Conservation (phyloP, 345 rosid species). For the Citrus australasica region DNA sequence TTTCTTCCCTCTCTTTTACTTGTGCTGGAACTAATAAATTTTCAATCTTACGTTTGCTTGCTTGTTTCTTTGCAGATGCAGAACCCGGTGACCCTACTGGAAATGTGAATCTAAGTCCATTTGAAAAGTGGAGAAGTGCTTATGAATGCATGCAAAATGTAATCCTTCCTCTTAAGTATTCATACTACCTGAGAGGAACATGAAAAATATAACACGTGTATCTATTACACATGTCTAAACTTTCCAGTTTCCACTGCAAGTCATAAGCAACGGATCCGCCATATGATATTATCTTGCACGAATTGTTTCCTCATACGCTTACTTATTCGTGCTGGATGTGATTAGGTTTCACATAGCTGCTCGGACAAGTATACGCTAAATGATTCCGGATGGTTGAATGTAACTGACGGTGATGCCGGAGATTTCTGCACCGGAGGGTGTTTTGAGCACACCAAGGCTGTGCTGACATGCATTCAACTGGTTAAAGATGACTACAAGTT, state of each 20-base stretch:
- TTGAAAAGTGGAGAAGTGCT: constrained; percentile 26
- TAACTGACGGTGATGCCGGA: constrained; percentile 6
- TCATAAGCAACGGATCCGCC: too few species aligned
- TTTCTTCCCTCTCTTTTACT: neutral
- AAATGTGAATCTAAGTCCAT: constrained; percentile 24
- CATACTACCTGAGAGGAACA: neutral
- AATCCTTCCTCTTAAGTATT: neutral
- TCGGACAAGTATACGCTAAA: constrained; percentile 2
- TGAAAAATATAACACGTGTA: neutral
- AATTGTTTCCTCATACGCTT: neutral
- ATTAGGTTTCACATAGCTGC: constrained; percentile 9
- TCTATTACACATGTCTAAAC: neutral
- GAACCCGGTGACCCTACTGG: constrained; percentile 12
- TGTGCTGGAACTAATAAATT: neutral
- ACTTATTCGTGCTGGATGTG: neutral
- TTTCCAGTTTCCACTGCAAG: too few species aligned
- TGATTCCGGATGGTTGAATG: constrained; percentile 14
- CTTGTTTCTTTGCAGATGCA: constrained; percentile 6
- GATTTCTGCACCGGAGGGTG: constrained; percentile 15
- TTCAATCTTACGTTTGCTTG: neutral
- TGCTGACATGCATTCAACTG: constrained; percentile 6
- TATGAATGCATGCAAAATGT: constrained; percentile 31
- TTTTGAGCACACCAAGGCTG: neutral
- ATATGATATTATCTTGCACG: too few species aligned
- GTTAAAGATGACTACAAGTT: constrained; percentile 21